Conservation (phyloP, 352 stramenopile species). For the Pythium phragmiticola region DNA sequence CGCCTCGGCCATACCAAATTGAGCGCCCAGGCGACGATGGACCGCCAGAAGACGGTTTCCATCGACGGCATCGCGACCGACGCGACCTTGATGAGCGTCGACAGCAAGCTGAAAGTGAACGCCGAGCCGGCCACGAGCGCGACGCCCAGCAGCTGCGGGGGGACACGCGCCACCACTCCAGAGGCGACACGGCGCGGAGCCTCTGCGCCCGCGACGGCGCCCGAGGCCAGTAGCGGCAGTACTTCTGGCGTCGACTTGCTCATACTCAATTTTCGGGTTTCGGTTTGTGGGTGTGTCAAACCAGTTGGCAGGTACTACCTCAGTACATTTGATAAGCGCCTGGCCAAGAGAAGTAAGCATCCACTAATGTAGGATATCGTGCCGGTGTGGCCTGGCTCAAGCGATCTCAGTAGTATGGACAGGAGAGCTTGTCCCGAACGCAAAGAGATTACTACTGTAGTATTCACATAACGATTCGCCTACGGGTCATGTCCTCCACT, state of each 20-base stretch:
- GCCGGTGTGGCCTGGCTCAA: no score
- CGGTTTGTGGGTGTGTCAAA: no score
- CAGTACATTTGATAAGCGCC: no score
- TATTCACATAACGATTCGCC: no score
- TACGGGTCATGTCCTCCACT: no score
- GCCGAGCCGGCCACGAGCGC: slow-evolving; percentile 51
- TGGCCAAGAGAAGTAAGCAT: no score
- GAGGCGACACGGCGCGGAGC: background rate
- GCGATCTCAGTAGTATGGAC: no score
- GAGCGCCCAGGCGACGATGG: slow-evolving; percentile 48
- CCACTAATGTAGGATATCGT: no score
- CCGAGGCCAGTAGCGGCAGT: slow-evolving; percentile 11
- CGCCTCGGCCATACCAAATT: slow-evolving; percentile 31
- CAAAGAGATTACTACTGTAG: no score
- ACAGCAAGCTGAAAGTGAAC: slow-evolving; percentile 59
- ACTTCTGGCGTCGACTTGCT: slow-evolving; percentile 6
- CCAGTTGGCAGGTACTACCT: no score
- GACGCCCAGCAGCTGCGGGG: slow-evolving; percentile 28
- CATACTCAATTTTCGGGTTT: background rate
- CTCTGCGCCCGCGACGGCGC: background rate
- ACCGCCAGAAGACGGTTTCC: slow-evolving; percentile 71
- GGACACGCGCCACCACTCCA: background rate
- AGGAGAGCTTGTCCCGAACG: no score
- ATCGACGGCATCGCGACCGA: slow-evolving; percentile 49
- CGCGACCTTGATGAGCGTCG: slow-evolving; percentile 56